Conservation (phyloP, 108 stramenopile genomes). For the Discostella stelligeroides region DNA sequence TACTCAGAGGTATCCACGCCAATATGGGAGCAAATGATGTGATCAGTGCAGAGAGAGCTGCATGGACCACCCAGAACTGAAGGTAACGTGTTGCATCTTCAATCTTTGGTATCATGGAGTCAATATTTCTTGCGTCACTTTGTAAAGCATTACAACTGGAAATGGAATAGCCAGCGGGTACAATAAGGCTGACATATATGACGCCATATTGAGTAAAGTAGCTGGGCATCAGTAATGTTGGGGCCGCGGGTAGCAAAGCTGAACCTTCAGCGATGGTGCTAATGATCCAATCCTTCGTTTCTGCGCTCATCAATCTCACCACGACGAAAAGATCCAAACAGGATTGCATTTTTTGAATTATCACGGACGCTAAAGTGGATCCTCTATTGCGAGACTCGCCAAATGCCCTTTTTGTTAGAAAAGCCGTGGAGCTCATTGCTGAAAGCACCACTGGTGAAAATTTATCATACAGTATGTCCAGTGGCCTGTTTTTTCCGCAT, state of each 20-base stretch:
- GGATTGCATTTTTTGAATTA: conserved; percentile 32
- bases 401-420: conserved; percentile 30
- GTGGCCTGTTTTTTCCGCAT: conserved; percentile 12
- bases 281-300: conserved; percentile 59
- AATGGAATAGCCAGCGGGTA: conserved; percentile 67
- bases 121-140: conserved; percentile 16
- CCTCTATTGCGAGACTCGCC: conserved; percentile 13
- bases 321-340: conserved; percentile 55
- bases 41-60: conserved; percentile 47
- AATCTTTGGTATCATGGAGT: conserved; percentile 23
- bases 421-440: conserved; percentile 44
- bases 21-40: conserved; percentile 53
- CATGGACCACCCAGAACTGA: conserved; percentile 80
- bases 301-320: conserved; percentile 55
- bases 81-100: conserved; percentile 55
- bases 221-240: conserved; percentile 81
- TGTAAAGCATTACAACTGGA: conserved; percentile 25
- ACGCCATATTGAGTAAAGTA: conserved; percentile 77
- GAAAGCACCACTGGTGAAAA: conserved; percentile 36
- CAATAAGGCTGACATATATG: conserved; percentile 70
- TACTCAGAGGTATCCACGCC: conserved; percentile 83
- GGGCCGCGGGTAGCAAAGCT: conserved; percentile 63
- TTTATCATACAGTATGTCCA: conserved; percentile 40
- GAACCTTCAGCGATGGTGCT: conserved; percentile 58
- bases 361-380: conserved; percentile 14